Evolutionary conservation across 208 protist species (phyloP), one percentile per base, ranked within the genome.

Genomic region (Wallacemonas sp.): DNA sequence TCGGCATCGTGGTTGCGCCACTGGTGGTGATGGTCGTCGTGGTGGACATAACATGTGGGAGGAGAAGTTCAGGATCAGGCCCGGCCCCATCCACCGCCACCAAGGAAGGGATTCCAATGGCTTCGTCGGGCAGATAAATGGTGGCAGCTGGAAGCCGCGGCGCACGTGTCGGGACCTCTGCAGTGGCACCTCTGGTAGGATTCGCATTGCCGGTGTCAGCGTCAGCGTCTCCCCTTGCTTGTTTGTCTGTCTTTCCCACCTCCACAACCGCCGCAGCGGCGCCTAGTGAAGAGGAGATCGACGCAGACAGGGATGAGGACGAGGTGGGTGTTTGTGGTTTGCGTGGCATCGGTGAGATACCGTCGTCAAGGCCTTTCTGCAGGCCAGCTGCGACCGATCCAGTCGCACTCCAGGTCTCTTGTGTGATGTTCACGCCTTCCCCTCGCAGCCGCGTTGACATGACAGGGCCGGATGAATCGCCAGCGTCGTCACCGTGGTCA

Each of bases 41-140:
- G 27, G 47, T 33, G 47, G 22, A 8, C 8, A 17, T 41, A 6
- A 58, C 8, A 9, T 31, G 9, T 17, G 51, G 51, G 6, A 58
- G 30, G 4, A 58, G 51, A 26, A 58, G 51, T 27, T 3, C 8
- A 6, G 26, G 28, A 0, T 21, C 8, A 4, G 51, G 51, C 8
- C 19, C 12, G 6, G 51, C 30, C 15, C 51, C 51, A 39, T 58
- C 51, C 12, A 58, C 51, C 30, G 30, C 41, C 30, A 58, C 51
- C 0, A 58, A 31, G 24, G 51, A 11, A 14, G 51, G 51, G 2
- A 38, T 58, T 2, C 11, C n/a, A 31, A 58, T 58, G 30, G 28
- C 51, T 21, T 58, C 51, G 27, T 58, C 51, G 17, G 51, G 28
- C 30, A 58, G 28, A 19, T 58, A 58, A 26, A n/a, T 38, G 0